Evolutionary conservation across 2,329 filamentous ascomycete genomes (phyloP), one percentile per base, ranked within the genome.

Genomic region (Metarhizium robertsii): DNA sequence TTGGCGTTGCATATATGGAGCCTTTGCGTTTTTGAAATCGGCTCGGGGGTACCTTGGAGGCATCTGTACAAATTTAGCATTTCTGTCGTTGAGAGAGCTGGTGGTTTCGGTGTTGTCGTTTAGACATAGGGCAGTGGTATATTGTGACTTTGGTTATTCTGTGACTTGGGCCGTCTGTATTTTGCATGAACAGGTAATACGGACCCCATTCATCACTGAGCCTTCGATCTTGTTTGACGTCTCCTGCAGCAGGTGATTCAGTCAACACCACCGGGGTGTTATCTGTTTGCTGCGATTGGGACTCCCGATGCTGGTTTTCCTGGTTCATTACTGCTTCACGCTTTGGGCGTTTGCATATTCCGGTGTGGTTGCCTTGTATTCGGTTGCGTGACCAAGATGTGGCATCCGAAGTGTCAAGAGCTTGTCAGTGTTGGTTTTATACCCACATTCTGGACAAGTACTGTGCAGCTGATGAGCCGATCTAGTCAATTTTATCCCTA

Each of bases 1-100:
- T 74, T 2, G 81, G 84, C 8, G 85, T 87, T 50, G 83, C 80
- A 66, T 83, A 86, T 69, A 87, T 85, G 65, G 81, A 86, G 55
- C 84, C 84, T 69, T 85, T 83, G 64, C 81, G 80, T 71, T 85
- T 85, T 69, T 87, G 84, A 72, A 88, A 87, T 50, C 81, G 81
- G 59, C 79, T 84, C 10, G 84, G 84, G 2, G 81, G 81, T 0
- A 85, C 83, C 69, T 87, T 87, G 61, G 80, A 77, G 4, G 84
- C 84, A 68, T 87, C 84, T 83, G 51, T 57, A 40, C 25, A 34
- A 6, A 4, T 50, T 59, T 48, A 57, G 56, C 52, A 25, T 36
- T 30, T 46, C 16, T 25, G 29, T 29, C 13, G 6, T 10, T 29
- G 42, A 16, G n/a, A 10, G 16, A 11, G 42, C 18, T 16, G 7